Evolutionary conservation across 192 early-diverging fungal genomes (phyloP), one percentile per base, ranked within the genome.

Genomic region (Mortierella claussenii): DNA sequence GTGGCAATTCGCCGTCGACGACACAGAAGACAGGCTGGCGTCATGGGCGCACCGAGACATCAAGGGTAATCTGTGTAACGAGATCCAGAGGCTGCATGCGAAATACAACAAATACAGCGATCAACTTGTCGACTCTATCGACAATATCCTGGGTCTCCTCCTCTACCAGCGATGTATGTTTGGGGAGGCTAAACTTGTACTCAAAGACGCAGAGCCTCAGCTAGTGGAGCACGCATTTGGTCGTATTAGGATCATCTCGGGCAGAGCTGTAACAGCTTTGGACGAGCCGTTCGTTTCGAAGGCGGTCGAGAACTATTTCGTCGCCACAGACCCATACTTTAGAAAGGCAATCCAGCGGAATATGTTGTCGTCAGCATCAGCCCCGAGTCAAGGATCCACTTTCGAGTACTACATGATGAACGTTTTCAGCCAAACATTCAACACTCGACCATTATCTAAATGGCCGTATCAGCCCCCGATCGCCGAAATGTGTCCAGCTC

Each of bases 281-380:
- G 55, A 68, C 48, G 66, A 68, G 10, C 55, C 66, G 0, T 68
- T 68, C n/a, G 66, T 68, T n/a, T 51, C 33, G 27, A 44, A 58
- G 34, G 47, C 66, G 11, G 40, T 58, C 0, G 47, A 59, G 23
- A 68, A 58, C 47, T 67, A 57, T 18, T 67, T 49, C 42, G 37
- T 26, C 8, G 53, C 45, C 5, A 55, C 28, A 15, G 54, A 66
- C 44, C 64, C 64, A 37, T 26, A 30, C 7, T 57, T 66, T 37
- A 18, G 10, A 32, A 28, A 9, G 18, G 33, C 17, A 26, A 18
- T 55, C 23, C 33, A 47, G 23, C 21, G 21, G 23, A 21, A 23
- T 11, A 66, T 66, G 64, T 17, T 36, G 26, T 31, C 18, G 18
- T 27, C 54, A n/a, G 46, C 15, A 6, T 23, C 21, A 24, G 33